Base-by-base conservation (phyloP, 352 stramenopile species). In the Phytophthora palmivora region DNA sequence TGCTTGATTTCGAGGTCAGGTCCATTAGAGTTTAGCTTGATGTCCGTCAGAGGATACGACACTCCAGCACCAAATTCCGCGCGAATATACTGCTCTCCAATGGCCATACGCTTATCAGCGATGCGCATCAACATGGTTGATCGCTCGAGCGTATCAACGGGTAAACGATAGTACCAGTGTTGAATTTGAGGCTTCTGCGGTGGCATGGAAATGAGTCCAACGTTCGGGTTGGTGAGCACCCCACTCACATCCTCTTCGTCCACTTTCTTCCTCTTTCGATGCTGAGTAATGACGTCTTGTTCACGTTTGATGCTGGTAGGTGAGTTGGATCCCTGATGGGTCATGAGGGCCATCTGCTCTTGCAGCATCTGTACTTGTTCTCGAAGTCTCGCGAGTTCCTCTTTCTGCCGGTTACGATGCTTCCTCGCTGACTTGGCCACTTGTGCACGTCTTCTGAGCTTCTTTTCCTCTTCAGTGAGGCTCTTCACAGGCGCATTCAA, bases 391-490 rank as follows among this genome's bases (percentile, higher is more conserved):
- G 82, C 75, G 24, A 94, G 70, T 58, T 94, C 85, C 52, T 94
- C 85, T 52, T 92, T 90, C 64, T 92, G 83, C 2, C 83, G 76
- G 56, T 92, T 94, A 58, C 85, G 82, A 58, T 94, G 85, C 66
- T 94, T 94, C 42, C 85, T 77, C 18, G 85, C 85, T 1, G 81
- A 92, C 58, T 94, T 94, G 50, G 85, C 85, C 55, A 94, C 85
- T 68, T 94, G 85, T 1, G 85, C 85, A 46, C 85, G 82, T 16
- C 85, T 69, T 30, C 85, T 79, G 28, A 92, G 71, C 67, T 94
- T 94, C 56, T 94, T 94, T 54, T 94, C 85, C 39, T 94, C 81
- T 57, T 94, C 85, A 0, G 74, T 94, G n/a, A 94, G 72, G 45
- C 75, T 90, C 65, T 90, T 91, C 2, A 94, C 82, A 2, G 85